These are phyloP conservation scores for Prunus armeniaca DNA, from an alignment of 306 rosid genomes.

Conservation along the genomic window DNA sequence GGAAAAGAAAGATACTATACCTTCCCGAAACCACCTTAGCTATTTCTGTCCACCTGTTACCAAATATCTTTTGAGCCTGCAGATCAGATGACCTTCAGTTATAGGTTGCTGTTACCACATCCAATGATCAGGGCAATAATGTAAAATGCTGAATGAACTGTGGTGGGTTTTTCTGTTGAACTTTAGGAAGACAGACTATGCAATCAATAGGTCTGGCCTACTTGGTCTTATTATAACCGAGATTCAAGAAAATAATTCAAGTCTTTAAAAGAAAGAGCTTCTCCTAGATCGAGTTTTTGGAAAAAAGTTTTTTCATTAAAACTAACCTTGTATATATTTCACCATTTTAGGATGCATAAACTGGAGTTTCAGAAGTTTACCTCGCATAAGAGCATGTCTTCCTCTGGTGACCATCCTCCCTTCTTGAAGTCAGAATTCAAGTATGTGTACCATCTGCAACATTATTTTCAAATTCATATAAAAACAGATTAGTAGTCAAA, in stretches of 20 bases:
- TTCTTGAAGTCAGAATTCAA: conserved; percentile 98
- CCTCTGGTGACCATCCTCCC: conserved; percentile 99
- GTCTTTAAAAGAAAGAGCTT: background rate
- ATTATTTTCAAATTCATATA: conserved; percentile 23
- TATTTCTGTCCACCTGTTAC: conserved; percentile 99
- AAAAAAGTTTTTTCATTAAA: background rate
- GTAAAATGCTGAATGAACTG: background rate
- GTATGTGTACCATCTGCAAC: conserved; percentile 94
- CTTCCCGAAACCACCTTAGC: conserved; percentile 99
- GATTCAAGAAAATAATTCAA: background rate
- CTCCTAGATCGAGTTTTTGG: background rate
- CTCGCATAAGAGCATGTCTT: conserved; percentile 95
- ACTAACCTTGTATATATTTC: background rate
- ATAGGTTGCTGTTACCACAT: conserved; percentile 24
- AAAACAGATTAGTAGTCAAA: conserved; percentile 24
- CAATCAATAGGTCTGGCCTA: conserved; percentile 10
- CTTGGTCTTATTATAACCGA: background rate
- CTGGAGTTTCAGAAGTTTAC: conserved; percentile 33
- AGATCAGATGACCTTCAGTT: conserved; percentile 30
- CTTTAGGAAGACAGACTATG: conserved; percentile 19
- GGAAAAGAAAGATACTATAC: conserved; percentile 40
- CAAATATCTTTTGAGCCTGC: conserved; percentile 95
- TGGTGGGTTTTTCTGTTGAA: conserved; percentile 8
- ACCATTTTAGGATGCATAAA: conserved; percentile 4
- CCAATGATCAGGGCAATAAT: conserved; percentile 21